Evolutionary conservation across 2,329 filamentous ascomycete genomes (phyloP), one percentile per base, ranked within the genome.

Genomic region (Remersonia thermophila): DNA sequence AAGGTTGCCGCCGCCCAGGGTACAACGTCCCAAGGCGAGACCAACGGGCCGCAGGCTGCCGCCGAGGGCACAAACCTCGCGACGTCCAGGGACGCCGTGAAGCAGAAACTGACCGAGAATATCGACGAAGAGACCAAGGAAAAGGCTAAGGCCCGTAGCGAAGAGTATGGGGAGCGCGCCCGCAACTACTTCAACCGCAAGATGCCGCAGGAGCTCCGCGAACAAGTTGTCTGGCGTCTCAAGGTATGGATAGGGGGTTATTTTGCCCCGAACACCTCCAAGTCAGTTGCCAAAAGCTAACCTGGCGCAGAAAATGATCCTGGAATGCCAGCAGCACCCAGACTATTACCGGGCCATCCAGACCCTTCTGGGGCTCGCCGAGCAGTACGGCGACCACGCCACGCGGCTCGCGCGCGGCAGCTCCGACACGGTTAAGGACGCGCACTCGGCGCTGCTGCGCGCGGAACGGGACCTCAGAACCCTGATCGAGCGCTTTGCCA

Each of bases 341-440:
- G 89, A 98, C 52, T 98, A 96, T 60, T 78, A 87, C 49, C 73
- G 82, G 58, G 91, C 91, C n/a, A 80, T 98, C 45, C 76, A 86
- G 51, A 93, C 89, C 3, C 67, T 98, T 5, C 71, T 98, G 20
- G 67, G 74, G 29, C 67, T 98, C 33, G 86, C 85, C 6, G 86
- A 94, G 62, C 74, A 79, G 48, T 98, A 98, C 52, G 77, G 75
- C 41, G 71, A 75, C 32, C 86, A 95, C 51, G 73, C 78, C 37
- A 80, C 71, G 55, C 65, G 65, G 20, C 36, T 86, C 17, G 70
- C 77, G 31, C 58, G 77, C 43, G 76, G 83, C 47, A 69, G 75
- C 35, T 65, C 73, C 40, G 73, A 75, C 41, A 72, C 80, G 29
- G 73, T 86, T 32, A 79, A 85, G 69, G 77, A 80, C 61, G 73